Conservation (phyloP, 2,329 filamentous ascomycete genomes). For the Phialemoniopsis sp. region DNA sequence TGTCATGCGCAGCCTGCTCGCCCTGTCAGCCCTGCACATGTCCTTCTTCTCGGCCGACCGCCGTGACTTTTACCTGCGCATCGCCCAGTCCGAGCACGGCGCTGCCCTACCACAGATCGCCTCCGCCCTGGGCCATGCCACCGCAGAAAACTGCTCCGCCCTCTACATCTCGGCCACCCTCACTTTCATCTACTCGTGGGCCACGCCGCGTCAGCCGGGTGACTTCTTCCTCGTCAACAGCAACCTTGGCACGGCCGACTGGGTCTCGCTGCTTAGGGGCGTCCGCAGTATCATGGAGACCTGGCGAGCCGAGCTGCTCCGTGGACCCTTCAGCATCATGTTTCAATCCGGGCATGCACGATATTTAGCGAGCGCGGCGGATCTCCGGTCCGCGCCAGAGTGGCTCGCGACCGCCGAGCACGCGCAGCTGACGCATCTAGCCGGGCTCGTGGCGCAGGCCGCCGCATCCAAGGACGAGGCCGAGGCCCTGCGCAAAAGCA, state of each 20-base stretch:
- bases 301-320: no score
- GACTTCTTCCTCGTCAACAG: slow-evolving; percentile 22
- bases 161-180: slow-evolving; percentile 23
- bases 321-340: no score
- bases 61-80: slow-evolving; percentile 2
- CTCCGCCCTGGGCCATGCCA: slow-evolving; percentile 8
- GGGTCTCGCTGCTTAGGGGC: slow-evolving; percentile 23
- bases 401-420: no score
- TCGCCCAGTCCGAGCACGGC: slow-evolving; percentile 7
- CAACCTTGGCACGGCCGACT: slow-evolving; percentile 20
- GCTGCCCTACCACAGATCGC: background rate
- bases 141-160: slow-evolving; percentile 14
- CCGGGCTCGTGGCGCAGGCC: no score
- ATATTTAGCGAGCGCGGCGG: no score
- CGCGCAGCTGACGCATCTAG: no score
- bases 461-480: no score
- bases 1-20: slow-evolving; percentile 43
- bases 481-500: no score
- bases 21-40: slow-evolving; percentile 44
- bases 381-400: no score
- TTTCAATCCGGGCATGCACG: no score
- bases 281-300: background rate
- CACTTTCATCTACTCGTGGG: slow-evolving; percentile 24
- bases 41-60: slow-evolving; percentile 25
- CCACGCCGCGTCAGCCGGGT: slow-evolving; percentile 19